phyloP scores from a whole-genome alignment of 495 filamentous ascomycete genomes.

The Penicillium angulare region DNA sequence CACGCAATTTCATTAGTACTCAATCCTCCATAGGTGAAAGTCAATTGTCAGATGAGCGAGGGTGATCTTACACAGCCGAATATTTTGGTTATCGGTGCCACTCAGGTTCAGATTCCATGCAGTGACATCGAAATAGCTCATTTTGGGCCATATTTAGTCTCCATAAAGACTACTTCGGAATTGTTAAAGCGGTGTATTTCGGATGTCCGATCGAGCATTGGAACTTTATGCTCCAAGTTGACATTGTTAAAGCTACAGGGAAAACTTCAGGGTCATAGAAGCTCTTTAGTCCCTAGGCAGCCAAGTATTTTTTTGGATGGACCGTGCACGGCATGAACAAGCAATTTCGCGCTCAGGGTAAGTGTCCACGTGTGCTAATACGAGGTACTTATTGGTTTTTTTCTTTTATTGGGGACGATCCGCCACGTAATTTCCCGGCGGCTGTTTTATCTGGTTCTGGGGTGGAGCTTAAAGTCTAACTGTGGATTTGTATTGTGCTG shows the following conservation, averaged over 20 bases:
- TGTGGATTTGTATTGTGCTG: not conserved
- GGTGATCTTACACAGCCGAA: not conserved
- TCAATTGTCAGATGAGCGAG: not conserved
- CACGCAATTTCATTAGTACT: not conserved
- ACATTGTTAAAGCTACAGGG: too few species aligned
- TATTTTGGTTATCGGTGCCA: not conserved
- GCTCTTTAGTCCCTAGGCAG: not conserved
- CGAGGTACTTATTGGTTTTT: not conserved
- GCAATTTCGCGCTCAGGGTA: too few species aligned
- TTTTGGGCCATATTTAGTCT: not conserved
- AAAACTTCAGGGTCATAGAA: not conserved
- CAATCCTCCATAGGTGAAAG: not conserved
- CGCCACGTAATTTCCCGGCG: not conserved
- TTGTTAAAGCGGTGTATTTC: not conserved
- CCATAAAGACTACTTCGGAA: not conserved
- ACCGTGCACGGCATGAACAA: not conserved
- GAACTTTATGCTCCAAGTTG: too few species aligned
- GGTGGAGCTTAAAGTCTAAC: not conserved
- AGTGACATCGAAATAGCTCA: not conserved
- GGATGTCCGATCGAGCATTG: not conserved
- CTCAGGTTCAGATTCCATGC: not conserved
- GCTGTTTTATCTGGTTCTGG: not conserved
- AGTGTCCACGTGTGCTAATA: not conserved
- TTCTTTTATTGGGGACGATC: not conserved
- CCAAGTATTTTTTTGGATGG: not conserved